These are phyloP conservation scores for Cladosporium sp. DNA, from an alignment of 2,329 filamentous ascomycete species.

Conservation along the genomic window DNA sequence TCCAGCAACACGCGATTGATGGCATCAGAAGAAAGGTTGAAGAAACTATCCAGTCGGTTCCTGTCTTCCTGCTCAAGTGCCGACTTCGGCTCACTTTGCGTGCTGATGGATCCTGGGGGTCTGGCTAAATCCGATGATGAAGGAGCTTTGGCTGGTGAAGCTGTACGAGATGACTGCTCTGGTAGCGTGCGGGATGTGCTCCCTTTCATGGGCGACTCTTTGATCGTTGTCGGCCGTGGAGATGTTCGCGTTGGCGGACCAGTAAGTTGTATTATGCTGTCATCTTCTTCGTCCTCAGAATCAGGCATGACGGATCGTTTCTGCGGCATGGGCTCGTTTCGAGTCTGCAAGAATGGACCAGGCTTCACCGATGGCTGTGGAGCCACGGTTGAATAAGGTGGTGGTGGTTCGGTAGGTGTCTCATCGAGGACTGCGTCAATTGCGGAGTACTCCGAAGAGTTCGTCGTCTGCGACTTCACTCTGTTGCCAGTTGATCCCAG, in stretches of 20 bases:
- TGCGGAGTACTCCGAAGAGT: slow-evolving; percentile 12
- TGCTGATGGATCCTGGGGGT: background rate
- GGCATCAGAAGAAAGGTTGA: slow-evolving; percentile 18
- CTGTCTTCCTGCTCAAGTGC: slow-evolving; percentile 9
- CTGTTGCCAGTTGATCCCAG: background rate
- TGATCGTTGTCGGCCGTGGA: background rate
- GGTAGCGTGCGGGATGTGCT: background rate
- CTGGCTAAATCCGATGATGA: slow-evolving; percentile 5
- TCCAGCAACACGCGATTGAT: slow-evolving; percentile 15
- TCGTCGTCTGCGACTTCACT: slow-evolving; percentile 28
- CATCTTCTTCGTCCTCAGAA: slow-evolving; percentile 20
- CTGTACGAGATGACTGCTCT: background rate
- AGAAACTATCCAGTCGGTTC: slow-evolving; percentile 17
- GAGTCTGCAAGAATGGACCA: background rate
- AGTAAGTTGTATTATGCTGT: slow-evolving; percentile 8
- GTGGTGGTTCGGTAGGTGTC: slow-evolving; percentile 28
- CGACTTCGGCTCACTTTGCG: slow-evolving; percentile 11
- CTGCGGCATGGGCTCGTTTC: background rate
- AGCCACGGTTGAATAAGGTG: slow-evolving; percentile 45
- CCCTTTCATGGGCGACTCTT: background rate
- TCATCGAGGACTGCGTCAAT: slow-evolving; percentile 36
- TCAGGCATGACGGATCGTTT: slow-evolving; percentile 4
- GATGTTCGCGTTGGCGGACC: background rate
- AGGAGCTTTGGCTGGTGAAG: background rate
- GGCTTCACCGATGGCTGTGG: slow-evolving; percentile 13